Evolutionary conservation across 2,329 filamentous ascomycete genomes (phyloP).

Genomic region (Ophiocordyceps sinensis): DNA sequence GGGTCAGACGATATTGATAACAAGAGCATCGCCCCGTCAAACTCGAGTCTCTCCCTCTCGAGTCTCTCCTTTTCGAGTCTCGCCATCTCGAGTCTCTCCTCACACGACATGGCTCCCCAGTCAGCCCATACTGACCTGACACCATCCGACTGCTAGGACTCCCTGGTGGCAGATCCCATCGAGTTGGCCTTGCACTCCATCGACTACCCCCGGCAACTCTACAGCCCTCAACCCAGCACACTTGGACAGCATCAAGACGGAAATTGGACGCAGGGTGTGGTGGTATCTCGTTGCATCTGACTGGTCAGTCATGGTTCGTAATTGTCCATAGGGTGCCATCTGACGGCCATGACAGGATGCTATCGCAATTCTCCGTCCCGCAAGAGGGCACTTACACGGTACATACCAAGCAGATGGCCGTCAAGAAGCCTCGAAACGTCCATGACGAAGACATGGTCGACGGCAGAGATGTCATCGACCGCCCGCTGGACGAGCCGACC

Average conservation of each 20-base stretch:
- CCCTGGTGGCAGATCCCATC: slow-evolving; percentile 15
- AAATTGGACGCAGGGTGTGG: slow-evolving; percentile 27
- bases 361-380: slow-evolving; percentile 19
- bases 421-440: slow-evolving; percentile 22
- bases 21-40: background rate
- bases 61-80: no score
- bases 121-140: background rate
- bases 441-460: slow-evolving; percentile 21
- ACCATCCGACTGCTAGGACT: slow-evolving; percentile 10
- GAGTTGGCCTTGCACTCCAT: slow-evolving; percentile 24
- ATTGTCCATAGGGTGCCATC: no score
- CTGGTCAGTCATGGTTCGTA: slow-evolving; percentile 14
- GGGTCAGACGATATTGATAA: slow-evolving; percentile 15
- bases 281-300: slow-evolving; percentile 27
- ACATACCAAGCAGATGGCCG: slow-evolving; percentile 23
- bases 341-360: slow-evolving; percentile 12
- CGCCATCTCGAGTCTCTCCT: background rate
- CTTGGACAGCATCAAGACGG: slow-evolving; percentile 12
- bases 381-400: slow-evolving; percentile 21
- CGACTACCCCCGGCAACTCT: slow-evolving; percentile 15
- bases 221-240: slow-evolving; percentile 8
- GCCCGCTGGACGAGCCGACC: slow-evolving; percentile 17
- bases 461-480: slow-evolving; percentile 12
- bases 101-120: no score
- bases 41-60: no score